These are phyloP conservation scores for Pyrus pyrifolia DNA, from an alignment of 306 rosid species.

Conservation along the genomic window DNA sequence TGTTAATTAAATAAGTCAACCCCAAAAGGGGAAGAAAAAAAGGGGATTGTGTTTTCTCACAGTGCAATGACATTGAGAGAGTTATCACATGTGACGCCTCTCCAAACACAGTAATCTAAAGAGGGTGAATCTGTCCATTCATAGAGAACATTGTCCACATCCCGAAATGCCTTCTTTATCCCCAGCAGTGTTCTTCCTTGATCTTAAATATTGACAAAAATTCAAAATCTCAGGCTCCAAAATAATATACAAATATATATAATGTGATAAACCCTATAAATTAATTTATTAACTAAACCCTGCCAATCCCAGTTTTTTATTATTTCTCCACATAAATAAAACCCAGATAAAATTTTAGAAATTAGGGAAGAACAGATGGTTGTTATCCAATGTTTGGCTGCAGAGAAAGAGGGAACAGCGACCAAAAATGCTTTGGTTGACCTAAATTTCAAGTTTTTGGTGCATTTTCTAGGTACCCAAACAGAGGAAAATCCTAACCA, in stretches of 20 bases:
- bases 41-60: slow-evolving; percentile 35
- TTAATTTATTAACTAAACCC: neutral
- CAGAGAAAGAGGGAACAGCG: neutral
- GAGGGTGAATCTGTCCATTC: slow-evolving; percentile 84
- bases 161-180: slow-evolving; percentile 85
- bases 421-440: neutral
- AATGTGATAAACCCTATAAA: neutral
- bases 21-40: neutral
- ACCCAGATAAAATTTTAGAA: neutral
- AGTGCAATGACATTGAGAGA: slow-evolving; percentile 78
- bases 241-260: neutral
- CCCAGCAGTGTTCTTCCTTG: slow-evolving; percentile 77
- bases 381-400: slow-evolving; percentile 19
- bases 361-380: neutral
- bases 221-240: neutral
- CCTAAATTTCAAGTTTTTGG: neutral
- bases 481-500: neutral
- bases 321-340: neutral
- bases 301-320: neutral
- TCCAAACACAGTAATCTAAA: slow-evolving; percentile 86
- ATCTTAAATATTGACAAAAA: slow-evolving; percentile 12
- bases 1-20: neutral
- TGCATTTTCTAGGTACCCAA: neutral
- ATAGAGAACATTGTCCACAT: slow-evolving; percentile 79
- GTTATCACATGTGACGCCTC: slow-evolving; percentile 87